Base-by-base conservation (phyloP, 768 basidiomycete species). In the Rhizopogon sp. region DNA sequence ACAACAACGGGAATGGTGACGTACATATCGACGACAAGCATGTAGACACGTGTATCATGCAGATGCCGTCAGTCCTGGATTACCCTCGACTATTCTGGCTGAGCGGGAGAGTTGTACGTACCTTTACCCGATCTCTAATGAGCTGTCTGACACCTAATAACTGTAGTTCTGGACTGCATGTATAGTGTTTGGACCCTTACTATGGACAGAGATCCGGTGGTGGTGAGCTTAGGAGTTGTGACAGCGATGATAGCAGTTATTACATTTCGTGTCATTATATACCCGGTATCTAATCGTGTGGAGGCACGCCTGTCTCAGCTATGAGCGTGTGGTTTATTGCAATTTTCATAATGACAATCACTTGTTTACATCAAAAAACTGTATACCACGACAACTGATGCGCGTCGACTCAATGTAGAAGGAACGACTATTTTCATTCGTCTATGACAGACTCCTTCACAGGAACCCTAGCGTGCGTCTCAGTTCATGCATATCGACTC, bases 111-210 rank as follows among this genome's bases (percentile, higher is more conserved):
- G 89, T 93, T 55, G 93, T 94, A 66, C 53, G 88, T 84, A n/a
- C 5, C 29, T n/a, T 25, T 1, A 13, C 9, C 13, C 14, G 17
- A 7, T 20, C 13, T 1, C n/a, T 28, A 35, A 39, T 9, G 4
- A 35, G 52, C 20, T 53, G 25, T 3, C 37, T 20, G 20, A 56
- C 28, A n/a, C n/a, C 16, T 16, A 7, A 33, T 50, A 44, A 7
- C n/a, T 39, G 14, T 65, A 93, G 89, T 88, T 98, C 68, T 95
- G 85, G 83, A 93, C 87, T 2, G 95, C 95, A 0, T 88, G 87
- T 56, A 69, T 93, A n/a, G 93, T 98, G 1, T 86, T 98, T 60
- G 74, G 89, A 8, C 95, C 95, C 0, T 75, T 96, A 29, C 70
- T 98, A 9, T 96, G 91, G 91, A 80, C 84, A 9, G 95, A 98